Base-by-base conservation (phyloP, 176 grass and related monocot genomes). In the Lolium perenne region DNA sequence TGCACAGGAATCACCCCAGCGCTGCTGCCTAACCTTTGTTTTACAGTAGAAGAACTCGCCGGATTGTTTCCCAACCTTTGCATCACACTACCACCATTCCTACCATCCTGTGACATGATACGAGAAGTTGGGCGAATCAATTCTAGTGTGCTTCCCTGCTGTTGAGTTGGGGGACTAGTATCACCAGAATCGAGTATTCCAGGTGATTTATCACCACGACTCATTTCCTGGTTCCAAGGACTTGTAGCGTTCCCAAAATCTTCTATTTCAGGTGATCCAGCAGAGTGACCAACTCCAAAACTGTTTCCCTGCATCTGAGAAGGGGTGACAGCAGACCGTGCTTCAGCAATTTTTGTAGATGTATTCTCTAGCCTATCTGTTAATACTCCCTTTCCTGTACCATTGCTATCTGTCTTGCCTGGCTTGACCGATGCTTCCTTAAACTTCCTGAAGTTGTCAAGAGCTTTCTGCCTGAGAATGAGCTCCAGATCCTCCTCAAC, bases 391-490 rank as follows among this genome's bases (percentile, higher is more conserved):
- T 87, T 84, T 77, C 50, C 84, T 54, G 64, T 56, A 72, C 74
- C 79, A 81, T 43, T 40, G 68, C 77, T 86, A 35, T 85, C 13
- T 68, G 66, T 77, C 76, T 88, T 84, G 54, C 29, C 80, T 87
- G 38, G 46, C 14, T 80, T 81, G 54, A 61, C 12, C 0, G 59
- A 68, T 6, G 83, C 61, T 71, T 82, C 83, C 51, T 88, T 91
- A 74, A 96, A 94, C 56, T 94, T 99, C 18, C 70, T 91, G 77
- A 99, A 95, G 63, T 99, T 99, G 71, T 88, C 92, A 21, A 99
- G 91, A 71, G 97, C 97, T 76, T 94, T 96, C 78, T 96, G 87
- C 77, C 97, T 90, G 69, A 99, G 86, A 77, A 91, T 83, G 65
- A 95, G 61, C 86, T 99, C 97, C n/a, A 91, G 73, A 83, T 92